phyloP scores from a whole-genome alignment of 1,284 basidiomycete species.

The Phellopilus nigrolimitatus region DNA sequence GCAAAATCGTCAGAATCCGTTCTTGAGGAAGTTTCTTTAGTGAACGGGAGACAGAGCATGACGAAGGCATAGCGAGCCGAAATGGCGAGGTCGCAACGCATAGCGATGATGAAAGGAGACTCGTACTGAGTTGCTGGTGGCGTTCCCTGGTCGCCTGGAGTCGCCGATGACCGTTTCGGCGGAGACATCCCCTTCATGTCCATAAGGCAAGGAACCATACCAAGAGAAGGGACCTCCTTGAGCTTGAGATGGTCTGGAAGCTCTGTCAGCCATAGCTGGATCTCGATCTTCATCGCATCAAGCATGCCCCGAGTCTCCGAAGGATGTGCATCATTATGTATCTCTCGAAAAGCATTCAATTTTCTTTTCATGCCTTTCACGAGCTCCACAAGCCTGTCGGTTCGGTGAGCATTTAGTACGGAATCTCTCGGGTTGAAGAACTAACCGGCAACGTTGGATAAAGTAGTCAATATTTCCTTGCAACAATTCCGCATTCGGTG shows the following conservation, averaged over 20 bases:
- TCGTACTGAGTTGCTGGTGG: constrained; percentile 6
- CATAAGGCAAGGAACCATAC: constrained; percentile 29
- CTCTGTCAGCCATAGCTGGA: constrained; percentile 47
- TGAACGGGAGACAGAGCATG: constrained; percentile 63
- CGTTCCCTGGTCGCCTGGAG: constrained; percentile 18
- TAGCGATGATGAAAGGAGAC: constrained; percentile 36
- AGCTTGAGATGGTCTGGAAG: constrained; percentile 36
- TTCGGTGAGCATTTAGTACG: too few species aligned
- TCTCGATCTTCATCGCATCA: constrained; percentile 47
- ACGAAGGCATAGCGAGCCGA: constrained; percentile 55
- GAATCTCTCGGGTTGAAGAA: constrained; percentile 24
- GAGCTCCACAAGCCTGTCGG: constrained; percentile 43
- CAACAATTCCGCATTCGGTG: constrained; percentile 29
- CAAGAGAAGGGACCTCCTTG: constrained; percentile 29
- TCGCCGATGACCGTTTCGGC: constrained; percentile 19
- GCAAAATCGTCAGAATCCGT: constrained; percentile 24
- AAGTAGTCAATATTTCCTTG: constrained; percentile 28
- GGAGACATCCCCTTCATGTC: constrained; percentile 27
- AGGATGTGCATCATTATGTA: constrained; percentile 29
- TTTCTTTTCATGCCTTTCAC: constrained; percentile 47
- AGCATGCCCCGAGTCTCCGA: constrained; percentile 43
- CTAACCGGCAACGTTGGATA: constrained; percentile 27
- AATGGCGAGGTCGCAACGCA: constrained; percentile 55
- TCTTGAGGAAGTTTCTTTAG: constrained; percentile 39
- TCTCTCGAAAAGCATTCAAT: constrained; percentile 32